These are phyloP conservation scores for Fusarium subglutinans DNA, from an alignment of 2,329 filamentous ascomycete genomes.

Conservation along the genomic window DNA sequence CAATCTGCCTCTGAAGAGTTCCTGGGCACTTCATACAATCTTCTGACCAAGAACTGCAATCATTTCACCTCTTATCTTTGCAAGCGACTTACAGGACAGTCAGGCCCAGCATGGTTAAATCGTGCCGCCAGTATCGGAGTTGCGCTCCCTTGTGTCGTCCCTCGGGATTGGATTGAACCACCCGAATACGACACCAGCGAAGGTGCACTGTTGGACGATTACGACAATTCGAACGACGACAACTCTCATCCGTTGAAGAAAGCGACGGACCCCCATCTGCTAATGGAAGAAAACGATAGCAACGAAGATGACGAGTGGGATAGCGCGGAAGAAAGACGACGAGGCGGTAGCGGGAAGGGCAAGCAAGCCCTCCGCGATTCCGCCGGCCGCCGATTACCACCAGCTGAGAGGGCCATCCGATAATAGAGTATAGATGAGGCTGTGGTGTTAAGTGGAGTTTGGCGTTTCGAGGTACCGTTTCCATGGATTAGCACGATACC, in stretches of 20 bases:
- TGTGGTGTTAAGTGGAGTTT: slow-evolving; percentile 32
- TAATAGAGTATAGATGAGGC: slow-evolving; percentile 21
- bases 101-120: slow-evolving; percentile 81
- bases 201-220: slow-evolving; percentile 71
- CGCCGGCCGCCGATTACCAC: slow-evolving; percentile 60
- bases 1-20: slow-evolving; percentile 76
- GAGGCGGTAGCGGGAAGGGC: slow-evolving; percentile 54
- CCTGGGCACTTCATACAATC: slow-evolving; percentile 79
- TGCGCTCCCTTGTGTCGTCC: slow-evolving; percentile 83
- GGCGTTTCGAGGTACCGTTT: slow-evolving; percentile 32
- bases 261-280: slow-evolving; percentile 46
- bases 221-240: slow-evolving; percentile 65
- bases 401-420: slow-evolving; percentile 61
- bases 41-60: slow-evolving; percentile 87
- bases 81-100: slow-evolving; percentile 73
- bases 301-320: slow-evolving; percentile 52
- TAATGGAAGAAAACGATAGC: slow-evolving; percentile 41
- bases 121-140: slow-evolving; percentile 85
- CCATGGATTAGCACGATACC: slow-evolving; percentile 42
- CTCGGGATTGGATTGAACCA: slow-evolving; percentile 81
- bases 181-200: slow-evolving; percentile 80
- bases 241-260: slow-evolving; percentile 67
- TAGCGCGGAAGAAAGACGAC: slow-evolving; percentile 56
- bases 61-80: slow-evolving; percentile 85
- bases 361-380: slow-evolving; percentile 59